These are phyloP conservation scores for Nelumbo lutea DNA, from an alignment of 164 flowering plant genomes.

Conservation along the genomic window DNA sequence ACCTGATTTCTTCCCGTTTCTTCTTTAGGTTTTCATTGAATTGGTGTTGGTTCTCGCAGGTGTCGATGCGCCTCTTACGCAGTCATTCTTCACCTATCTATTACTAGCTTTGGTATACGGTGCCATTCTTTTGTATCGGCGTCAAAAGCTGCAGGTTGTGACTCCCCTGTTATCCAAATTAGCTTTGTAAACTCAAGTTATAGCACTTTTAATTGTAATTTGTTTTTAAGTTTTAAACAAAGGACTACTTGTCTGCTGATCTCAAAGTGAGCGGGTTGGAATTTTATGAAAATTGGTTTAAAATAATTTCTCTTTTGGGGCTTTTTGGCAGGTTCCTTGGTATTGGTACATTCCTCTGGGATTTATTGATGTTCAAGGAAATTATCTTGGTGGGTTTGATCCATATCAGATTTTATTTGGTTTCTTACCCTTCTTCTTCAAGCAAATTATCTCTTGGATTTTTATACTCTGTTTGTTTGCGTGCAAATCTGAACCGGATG, in stretches of 20 bases:
- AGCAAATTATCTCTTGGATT: too few species aligned
- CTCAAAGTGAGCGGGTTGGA: neutral
- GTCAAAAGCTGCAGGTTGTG: slow-evolving; percentile 46
- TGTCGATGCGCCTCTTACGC: slow-evolving; percentile 64
- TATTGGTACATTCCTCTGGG: slow-evolving; percentile 73
- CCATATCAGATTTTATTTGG: neutral
- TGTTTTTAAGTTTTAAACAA: too few species aligned
- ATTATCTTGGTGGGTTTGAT: slow-evolving; percentile 53
- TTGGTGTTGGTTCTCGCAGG: slow-evolving; percentile 31
- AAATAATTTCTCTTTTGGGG: neutral
- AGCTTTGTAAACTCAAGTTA: neutral
- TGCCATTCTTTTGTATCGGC: slow-evolving; percentile 45
- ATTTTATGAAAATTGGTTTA: neutral
- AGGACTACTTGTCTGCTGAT: too few species aligned
- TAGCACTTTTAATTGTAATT: too few species aligned
- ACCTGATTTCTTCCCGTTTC: neutral
- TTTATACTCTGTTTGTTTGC: too few species aligned
- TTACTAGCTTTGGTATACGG: slow-evolving; percentile 60
- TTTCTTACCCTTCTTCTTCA: neutral
- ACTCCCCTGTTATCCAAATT: neutral
- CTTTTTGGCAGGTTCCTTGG: slow-evolving; percentile 64
- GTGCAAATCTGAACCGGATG: too few species aligned
- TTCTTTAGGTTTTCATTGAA: slow-evolving; percentile 1
- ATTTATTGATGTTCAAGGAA: slow-evolving; percentile 74
- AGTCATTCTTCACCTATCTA: slow-evolving; percentile 46